These are phyloP conservation scores for Rutstroemia sp. DNA, from an alignment of 2,329 filamentous ascomycete species.

Conservation along the genomic window DNA sequence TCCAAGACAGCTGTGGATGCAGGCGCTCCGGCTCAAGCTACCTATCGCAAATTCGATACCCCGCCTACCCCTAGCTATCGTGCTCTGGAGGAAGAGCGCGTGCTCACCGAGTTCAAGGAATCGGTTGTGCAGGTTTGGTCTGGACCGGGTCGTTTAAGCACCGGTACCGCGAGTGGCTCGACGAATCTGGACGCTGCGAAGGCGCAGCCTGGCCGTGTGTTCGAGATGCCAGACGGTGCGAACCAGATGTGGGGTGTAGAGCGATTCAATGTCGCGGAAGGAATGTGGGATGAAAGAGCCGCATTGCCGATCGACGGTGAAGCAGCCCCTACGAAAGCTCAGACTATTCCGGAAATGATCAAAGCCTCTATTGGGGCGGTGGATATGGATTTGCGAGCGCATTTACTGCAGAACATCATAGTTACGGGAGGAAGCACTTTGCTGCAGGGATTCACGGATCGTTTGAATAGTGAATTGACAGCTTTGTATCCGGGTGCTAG, in stretches of 20 bases:
- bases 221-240: slow-evolving; percentile 94
- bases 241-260: slow-evolving; percentile 93
- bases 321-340: slow-evolving; percentile 51
- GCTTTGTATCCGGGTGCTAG: slow-evolving; percentile 76
- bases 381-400: slow-evolving; percentile 80
- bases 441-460: slow-evolving; percentile 86
- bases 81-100: slow-evolving; percentile 80
- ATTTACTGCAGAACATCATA: slow-evolving; percentile 82
- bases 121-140: slow-evolving; percentile 92
- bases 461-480: slow-evolving; percentile 77
- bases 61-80: slow-evolving; percentile 64
- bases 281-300: slow-evolving; percentile 81
- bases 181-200: slow-evolving; percentile 70
- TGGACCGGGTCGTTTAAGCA: slow-evolving; percentile 60
- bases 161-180: slow-evolving; percentile 40
- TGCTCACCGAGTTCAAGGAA: slow-evolving; percentile 95
- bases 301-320: slow-evolving; percentile 47
- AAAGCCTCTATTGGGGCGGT: slow-evolving; percentile 69
- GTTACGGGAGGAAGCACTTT: slow-evolving; percentile 84
- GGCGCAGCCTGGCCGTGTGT: slow-evolving; percentile 71
- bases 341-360: slow-evolving; percentile 80
- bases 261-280: slow-evolving; percentile 78
- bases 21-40: slow-evolving; percentile 68
- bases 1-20: slow-evolving; percentile 87
- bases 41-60: slow-evolving; percentile 61